Percentiles rank a stretch among this genome's conserved stretches.
phyloP scores from a whole-genome alignment of 129 eudicot genomes.

The Flaveria linearis region DNA sequence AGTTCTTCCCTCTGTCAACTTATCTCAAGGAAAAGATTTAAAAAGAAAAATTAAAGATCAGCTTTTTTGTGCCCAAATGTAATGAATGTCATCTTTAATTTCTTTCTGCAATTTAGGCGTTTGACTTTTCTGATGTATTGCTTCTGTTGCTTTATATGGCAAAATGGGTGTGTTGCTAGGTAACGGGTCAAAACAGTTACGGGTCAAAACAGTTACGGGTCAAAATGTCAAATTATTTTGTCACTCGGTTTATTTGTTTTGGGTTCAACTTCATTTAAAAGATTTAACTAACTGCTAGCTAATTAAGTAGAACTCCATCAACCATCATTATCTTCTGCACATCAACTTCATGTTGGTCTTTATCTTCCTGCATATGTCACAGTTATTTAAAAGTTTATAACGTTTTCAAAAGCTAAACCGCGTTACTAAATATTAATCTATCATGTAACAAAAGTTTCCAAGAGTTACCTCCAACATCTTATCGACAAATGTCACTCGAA shows the following conservation, averaged over 20 bases:
- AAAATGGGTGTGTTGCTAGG: neutral
- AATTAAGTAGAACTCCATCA: neutral
- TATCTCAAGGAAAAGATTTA: neutral
- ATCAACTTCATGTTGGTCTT: too few relatives aligned
- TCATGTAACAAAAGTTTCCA: neutral
- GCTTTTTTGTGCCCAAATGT: slow-evolving; percentile 18
- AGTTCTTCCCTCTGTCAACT: slow-evolving; percentile 24
- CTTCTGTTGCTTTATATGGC: slow-evolving; percentile 1
- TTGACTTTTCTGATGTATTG: neutral
- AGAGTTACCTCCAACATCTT: neutral
- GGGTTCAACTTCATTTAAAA: neutral
- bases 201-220: neutral
- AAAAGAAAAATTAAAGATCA: slow-evolving; percentile 7
- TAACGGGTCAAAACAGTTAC: neutral
- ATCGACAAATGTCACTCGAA: slow-evolving; percentile 1
- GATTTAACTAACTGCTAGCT: too few relatives aligned
- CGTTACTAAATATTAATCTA: neutral
- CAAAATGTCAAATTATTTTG: neutral
- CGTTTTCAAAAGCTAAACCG: neutral
- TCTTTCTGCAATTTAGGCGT: slow-evolving; percentile 14
- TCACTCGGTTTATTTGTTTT: neutral
- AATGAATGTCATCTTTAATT: slow-evolving; percentile 4
- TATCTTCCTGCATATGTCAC: too few relatives aligned
- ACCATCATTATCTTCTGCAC: too few relatives aligned
- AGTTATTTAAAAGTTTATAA: neutral